phyloP scores from a whole-genome alignment of 495 filamentous ascomycete genomes.

The Pyronema omphalodes region DNA sequence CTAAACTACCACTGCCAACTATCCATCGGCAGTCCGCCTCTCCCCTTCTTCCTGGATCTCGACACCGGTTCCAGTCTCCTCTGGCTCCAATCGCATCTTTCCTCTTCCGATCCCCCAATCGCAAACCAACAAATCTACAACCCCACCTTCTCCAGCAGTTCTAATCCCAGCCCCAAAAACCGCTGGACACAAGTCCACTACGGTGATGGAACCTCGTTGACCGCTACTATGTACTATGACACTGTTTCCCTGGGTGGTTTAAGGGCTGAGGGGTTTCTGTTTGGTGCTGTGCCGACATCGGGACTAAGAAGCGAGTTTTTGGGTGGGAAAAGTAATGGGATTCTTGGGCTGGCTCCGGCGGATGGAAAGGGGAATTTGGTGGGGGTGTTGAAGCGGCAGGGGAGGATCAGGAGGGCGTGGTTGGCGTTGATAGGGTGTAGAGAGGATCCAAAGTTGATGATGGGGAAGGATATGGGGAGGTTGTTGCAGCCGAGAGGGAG shows the following conservation, averaged over 20 bases:
- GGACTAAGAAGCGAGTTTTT: background rate
- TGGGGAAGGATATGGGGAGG: background rate
- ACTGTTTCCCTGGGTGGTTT: background rate
- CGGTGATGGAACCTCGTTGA: background rate
- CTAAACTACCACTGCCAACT: background rate
- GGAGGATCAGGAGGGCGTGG: background rate
- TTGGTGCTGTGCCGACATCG: background rate
- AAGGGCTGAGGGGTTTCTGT: background rate
- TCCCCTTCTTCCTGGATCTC: background rate
- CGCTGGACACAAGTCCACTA: background rate
- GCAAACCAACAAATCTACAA: background rate
- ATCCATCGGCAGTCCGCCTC: background rate
- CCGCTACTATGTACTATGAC: background rate
- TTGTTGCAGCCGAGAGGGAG: background rate
- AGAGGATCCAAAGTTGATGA: background rate
- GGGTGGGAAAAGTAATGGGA: background rate
- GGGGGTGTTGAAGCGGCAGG: background rate
- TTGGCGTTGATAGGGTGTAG: background rate
- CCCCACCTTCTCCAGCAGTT: background rate
- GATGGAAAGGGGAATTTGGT: background rate
- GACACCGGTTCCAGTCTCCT: conserved; percentile 1
- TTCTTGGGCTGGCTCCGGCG: background rate
- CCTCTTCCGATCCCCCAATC: background rate
- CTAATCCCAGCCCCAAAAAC: background rate
- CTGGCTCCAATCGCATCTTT: background rate